Conservation (phyloP, 192 early-diverging fungal species). For the Rhizophagus clarus region DNA sequence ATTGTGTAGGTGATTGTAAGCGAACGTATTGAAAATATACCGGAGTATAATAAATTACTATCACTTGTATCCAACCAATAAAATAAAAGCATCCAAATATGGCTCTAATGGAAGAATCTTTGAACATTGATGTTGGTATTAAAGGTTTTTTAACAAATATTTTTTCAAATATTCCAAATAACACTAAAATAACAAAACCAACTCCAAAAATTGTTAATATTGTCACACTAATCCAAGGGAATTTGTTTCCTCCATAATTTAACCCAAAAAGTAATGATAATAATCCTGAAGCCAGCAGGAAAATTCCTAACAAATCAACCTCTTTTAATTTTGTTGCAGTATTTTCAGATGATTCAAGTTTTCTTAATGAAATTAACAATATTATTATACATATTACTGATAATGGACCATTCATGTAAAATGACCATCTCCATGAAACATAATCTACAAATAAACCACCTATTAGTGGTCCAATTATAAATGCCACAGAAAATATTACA, state of each 20-base stretch:
- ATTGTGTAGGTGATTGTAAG: neutral
- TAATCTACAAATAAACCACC: conserved; percentile 46
- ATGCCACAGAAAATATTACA: conserved; percentile 55
- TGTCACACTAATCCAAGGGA: conserved; percentile 1
- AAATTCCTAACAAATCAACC: conserved; percentile 19
- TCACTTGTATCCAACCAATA: conserved; percentile 25
- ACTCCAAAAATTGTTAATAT: neutral
- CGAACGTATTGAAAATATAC: conserved; percentile 26
- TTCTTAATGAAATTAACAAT: conserved; percentile 27
- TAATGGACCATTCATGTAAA: conserved; percentile 40
- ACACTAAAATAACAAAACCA: neutral
- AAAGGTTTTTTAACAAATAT: conserved; percentile 2
- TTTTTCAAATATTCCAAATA: conserved; percentile 9
- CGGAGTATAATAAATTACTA: conserved; percentile 21
- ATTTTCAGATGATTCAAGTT: neutral
- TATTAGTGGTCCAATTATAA: conserved; percentile 46
- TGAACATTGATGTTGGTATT: neutral
- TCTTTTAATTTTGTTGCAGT: neutral
- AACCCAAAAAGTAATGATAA: conserved; percentile 4
- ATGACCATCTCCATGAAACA: conserved; percentile 47
- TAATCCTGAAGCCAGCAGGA: conserved; percentile 1
- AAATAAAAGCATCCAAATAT: conserved; percentile 28
- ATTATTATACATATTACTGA: conserved; percentile 29
- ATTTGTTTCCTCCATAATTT: conserved; percentile 1
- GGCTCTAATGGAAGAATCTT: conserved; percentile 12